Evolutionary conservation across 2,329 filamentous ascomycete species (phyloP).

Genomic region (Beauveria sp.): DNA sequence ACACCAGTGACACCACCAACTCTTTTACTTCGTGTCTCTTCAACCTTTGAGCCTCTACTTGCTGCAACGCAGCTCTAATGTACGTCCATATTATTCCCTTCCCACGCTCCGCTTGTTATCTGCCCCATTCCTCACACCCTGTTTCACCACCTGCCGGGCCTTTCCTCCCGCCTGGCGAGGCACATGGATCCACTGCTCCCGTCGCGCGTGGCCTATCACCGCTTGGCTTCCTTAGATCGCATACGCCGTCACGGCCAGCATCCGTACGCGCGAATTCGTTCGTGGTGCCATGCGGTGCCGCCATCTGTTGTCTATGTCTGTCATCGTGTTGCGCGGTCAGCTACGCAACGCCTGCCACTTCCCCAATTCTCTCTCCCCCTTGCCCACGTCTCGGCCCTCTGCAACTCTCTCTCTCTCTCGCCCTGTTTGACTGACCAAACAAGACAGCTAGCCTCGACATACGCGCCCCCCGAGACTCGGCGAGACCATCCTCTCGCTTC

Average conservation of each 20-base stretch:
- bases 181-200: conserved; percentile 4
- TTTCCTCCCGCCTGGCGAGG: conserved; percentile 3
- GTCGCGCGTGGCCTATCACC: neutral
- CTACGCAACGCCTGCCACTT: neutral
- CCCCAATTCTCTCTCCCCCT: neutral
- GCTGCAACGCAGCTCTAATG: neutral
- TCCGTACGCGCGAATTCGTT: conserved; percentile 4
- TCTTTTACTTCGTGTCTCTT: conserved; percentile 1
- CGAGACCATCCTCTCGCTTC: neutral
- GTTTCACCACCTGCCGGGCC: neutral
- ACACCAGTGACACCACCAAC: neutral
- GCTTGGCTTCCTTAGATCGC: neutral
- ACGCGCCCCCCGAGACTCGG: neutral
- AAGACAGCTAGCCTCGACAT: conserved; percentile 5
- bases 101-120: neutral
- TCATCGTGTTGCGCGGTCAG: conserved; percentile 1
- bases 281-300: neutral
- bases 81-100: neutral
- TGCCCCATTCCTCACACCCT: conserved; percentile 1
- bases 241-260: neutral
- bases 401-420: neutral
- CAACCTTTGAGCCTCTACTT: neutral
- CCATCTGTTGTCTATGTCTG: neutral
- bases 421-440: conserved; percentile 3
- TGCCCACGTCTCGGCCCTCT: neutral